A percentile compares a stretch with the other conserved stretches of the same genome.
phyloP scores from a whole-genome alignment of 2,329 filamentous ascomycete genomes.

The Aotearoamyces nothofagi region DNA sequence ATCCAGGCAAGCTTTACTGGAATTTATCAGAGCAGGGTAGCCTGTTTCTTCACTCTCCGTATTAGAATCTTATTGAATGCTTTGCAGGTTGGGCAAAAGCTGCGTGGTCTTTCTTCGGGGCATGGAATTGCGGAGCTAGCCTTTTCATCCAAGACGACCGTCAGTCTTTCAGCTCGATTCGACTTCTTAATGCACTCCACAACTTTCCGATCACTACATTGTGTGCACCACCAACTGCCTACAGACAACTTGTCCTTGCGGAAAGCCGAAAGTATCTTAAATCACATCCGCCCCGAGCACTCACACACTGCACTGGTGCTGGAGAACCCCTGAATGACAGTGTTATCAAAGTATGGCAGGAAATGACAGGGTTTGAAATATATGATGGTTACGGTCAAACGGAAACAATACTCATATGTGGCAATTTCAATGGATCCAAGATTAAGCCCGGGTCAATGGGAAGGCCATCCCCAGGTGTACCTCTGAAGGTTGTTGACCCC shows the following conservation, averaged over 20 bases:
- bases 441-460: slow-evolving; percentile 25
- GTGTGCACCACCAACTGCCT: slow-evolving; percentile 25
- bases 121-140: slow-evolving; percentile 25
- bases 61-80: slow-evolving; percentile 1
- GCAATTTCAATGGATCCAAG: slow-evolving; percentile 20
- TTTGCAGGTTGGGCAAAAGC: slow-evolving; percentile 26
- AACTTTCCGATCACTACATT: slow-evolving; percentile 24
- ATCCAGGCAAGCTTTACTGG: slow-evolving; percentile 23
- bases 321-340: slow-evolving; percentile 25
- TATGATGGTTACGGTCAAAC: slow-evolving; percentile 25
- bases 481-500: slow-evolving; percentile 19
- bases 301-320: slow-evolving; percentile 23
- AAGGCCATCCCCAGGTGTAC: slow-evolving; percentile 22
- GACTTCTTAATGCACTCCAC: slow-evolving; percentile 20
- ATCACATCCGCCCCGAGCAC: slow-evolving; percentile 13
- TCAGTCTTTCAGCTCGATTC: slow-evolving; percentile 18
- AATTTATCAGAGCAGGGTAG: slow-evolving; percentile 25
- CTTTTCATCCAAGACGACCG: slow-evolving; percentile 25
- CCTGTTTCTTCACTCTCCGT: not conserved
- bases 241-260: slow-evolving; percentile 23
- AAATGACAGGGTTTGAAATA: slow-evolving; percentile 21
- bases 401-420: slow-evolving; percentile 24
- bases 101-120: slow-evolving; percentile 23
- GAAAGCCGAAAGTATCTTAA: slow-evolving; percentile 17
- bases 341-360: slow-evolving; percentile 22